phyloP scores from a whole-genome alignment of 176 grass and related monocot genomes.

The Phragmites australis region DNA sequence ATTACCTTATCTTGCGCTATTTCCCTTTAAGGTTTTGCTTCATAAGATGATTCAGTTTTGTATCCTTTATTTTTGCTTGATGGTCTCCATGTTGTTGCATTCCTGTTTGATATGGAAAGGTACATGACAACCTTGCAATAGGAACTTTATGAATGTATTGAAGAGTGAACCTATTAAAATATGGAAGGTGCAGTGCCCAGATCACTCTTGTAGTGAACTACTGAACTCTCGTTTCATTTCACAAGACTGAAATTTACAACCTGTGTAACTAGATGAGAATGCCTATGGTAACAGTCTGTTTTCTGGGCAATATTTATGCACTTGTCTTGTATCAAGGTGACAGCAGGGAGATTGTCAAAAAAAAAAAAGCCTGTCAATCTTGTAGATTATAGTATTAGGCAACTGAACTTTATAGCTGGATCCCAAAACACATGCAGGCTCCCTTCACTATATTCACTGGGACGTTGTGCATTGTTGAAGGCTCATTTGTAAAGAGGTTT shows the following conservation, averaged over 20 bases:
- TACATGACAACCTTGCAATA: not conserved
- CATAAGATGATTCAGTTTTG: not conserved
- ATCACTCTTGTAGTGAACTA: conserved; percentile 11
- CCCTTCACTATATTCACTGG: conserved; percentile 9
- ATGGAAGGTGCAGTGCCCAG: not conserved
- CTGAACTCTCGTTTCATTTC: conserved; percentile 21
- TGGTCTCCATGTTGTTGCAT: conserved; percentile 5
- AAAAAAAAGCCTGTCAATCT: not conserved
- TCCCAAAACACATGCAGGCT: not conserved
- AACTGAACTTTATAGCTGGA: conserved; percentile 2
- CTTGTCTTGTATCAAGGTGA: not conserved
- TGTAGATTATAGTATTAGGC: conserved; percentile 8
- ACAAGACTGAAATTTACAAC: not conserved
- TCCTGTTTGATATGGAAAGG: conserved; percentile 3
- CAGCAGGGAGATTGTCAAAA: not conserved
- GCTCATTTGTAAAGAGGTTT: not conserved
- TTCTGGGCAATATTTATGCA: not conserved
- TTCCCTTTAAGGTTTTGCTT: conserved; percentile 32
- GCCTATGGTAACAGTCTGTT: not conserved
- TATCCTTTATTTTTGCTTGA: not conserved
- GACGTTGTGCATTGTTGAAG: not conserved
- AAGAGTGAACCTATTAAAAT: conserved; percentile 7
- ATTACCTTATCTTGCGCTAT: conserved; percentile 27
- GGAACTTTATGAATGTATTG: not conserved
- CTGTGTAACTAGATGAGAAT: conserved; percentile 13